Conservation (phyloP, 164 flowering plant genomes). For the Piper longum region DNA sequence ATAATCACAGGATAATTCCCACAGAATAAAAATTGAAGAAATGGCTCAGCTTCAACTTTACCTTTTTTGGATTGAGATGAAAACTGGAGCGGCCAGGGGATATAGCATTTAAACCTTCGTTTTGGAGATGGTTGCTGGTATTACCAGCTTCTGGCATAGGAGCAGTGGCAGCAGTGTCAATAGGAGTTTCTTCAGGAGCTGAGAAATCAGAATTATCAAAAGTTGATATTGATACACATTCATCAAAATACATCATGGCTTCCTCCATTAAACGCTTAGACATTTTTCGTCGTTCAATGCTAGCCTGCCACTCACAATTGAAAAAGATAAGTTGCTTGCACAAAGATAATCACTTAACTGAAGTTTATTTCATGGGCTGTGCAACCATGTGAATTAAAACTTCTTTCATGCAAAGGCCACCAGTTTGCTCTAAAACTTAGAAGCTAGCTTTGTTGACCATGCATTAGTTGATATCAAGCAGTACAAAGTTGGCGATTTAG, state of each 20-base stretch:
- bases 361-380: no score
- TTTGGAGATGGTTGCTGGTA: slow-evolving; percentile 7
- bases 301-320: slow-evolving; percentile 31
- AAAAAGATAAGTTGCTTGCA: not conserved
- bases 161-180: slow-evolving; percentile 9
- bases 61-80: slow-evolving; percentile 27
- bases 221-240: slow-evolving; percentile 83
- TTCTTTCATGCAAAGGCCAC: not conserved
- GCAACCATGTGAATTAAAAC: not conserved
- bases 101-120: slow-evolving; percentile 18
- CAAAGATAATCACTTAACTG: not conserved
- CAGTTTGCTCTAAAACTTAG: not conserved
- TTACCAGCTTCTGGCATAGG: slow-evolving; percentile 8
- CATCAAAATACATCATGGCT: slow-evolving; percentile 85
- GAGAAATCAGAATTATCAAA: slow-evolving; percentile 89
- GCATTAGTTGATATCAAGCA: not conserved
- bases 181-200: slow-evolving; percentile 52
- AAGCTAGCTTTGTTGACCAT: not conserved
- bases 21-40: not conserved
- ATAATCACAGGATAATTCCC: not conserved
- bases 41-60: slow-evolving; percentile 1
- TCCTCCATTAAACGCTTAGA: slow-evolving; percentile 63
- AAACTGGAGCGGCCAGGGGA: slow-evolving; percentile 6
- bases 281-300: slow-evolving; percentile 66
- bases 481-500: not conserved